Evolutionary conservation across 495 filamentous ascomycete genomes (phyloP).

Genomic region (Xylaria curta): DNA sequence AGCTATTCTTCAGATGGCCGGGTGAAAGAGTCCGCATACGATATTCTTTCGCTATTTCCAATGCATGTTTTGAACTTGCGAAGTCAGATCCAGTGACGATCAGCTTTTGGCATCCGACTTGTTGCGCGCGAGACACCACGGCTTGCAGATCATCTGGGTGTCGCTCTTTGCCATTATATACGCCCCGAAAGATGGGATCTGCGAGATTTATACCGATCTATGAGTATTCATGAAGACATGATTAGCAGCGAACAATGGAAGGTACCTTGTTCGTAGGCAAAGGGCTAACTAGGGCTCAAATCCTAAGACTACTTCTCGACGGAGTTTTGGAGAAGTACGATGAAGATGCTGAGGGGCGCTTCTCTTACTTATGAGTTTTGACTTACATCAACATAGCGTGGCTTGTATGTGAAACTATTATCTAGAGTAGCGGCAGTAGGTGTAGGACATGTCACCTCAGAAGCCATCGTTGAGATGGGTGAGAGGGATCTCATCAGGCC

Average conservation of each 20-base stretch:
- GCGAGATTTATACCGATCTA: constrained; percentile 92
- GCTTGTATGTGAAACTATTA: constrained; percentile 41
- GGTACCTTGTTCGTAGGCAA: no score
- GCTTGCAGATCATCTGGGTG: constrained; percentile 81
- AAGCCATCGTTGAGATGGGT: constrained; percentile 35
- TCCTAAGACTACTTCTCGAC: background rate
- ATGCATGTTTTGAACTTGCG: constrained; percentile 73
- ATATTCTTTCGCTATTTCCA: constrained; percentile 74
- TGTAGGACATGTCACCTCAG: constrained; percentile 14
- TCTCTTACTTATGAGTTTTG: background rate
- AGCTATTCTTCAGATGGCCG: background rate
- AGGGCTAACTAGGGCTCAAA: background rate
- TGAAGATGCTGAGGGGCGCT: background rate
- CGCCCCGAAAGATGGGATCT: constrained; percentile 83
- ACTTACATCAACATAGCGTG: constrained; percentile 68
- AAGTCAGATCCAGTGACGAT: constrained; percentile 95
- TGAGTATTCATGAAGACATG: background rate
- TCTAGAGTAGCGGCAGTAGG: constrained; percentile 11
- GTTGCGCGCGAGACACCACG: constrained; percentile 75
- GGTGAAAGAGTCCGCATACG: constrained; percentile 55
- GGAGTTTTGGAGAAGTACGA: background rate
- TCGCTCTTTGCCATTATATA: constrained; percentile 79
- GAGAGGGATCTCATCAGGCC: constrained; percentile 24
- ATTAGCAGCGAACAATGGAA: background rate
- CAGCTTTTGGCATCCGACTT: constrained; percentile 82